Evolutionary conservation across 768 basidiomycete species (phyloP), one percentile per base, ranked within the genome.

Genomic region (Rhizopogon vinicolor): DNA sequence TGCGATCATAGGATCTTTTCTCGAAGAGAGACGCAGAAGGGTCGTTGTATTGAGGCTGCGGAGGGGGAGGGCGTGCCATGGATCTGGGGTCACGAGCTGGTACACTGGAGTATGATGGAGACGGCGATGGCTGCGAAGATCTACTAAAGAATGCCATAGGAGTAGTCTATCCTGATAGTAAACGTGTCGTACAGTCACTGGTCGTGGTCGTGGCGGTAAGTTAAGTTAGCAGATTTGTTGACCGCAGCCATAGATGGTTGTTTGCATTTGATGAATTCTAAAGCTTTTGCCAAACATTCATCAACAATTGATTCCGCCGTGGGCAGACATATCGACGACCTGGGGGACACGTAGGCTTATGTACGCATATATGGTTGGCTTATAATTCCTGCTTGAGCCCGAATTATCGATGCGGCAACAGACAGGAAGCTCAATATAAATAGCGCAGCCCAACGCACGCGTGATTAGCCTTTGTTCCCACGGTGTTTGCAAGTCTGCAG

Each of bases 41-140:
- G 62, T 84, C 83, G 58, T 83, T 84, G 63, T 85, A 85, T n/a
- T 71, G 65, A 18, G 76, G 72, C 39, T 73, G 71, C 22, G 75
- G 76, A 9, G 73, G 72, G 31, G 66, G 70, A 19, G 63, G 68
- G 52, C 62, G 71, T 53, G 39, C 69, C 66, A 46, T 61, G 42
- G 74, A 65, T 54, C 77, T 68, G 16, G 75, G 68, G 46, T 75
- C 73, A 8, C 63, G 69, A 5, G 79, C 25, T 25, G 25, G 77
- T 7, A 79, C 37, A 53, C 79, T 77, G 46, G 70, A 67, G 66
- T 83, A 81, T 22, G 70, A 69, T 1, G 78, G 72, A 9, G 54
- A 52, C 0, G 65, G 33, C 29, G 64, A 60, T 8, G 66, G 64
- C 1, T 44, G 43, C 68, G 72, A 40, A 62, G 70, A 62, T 66